phyloP scores from a whole-genome alignment of 495 filamentous ascomycete species.

The Barbatosphaeria neglecta region DNA sequence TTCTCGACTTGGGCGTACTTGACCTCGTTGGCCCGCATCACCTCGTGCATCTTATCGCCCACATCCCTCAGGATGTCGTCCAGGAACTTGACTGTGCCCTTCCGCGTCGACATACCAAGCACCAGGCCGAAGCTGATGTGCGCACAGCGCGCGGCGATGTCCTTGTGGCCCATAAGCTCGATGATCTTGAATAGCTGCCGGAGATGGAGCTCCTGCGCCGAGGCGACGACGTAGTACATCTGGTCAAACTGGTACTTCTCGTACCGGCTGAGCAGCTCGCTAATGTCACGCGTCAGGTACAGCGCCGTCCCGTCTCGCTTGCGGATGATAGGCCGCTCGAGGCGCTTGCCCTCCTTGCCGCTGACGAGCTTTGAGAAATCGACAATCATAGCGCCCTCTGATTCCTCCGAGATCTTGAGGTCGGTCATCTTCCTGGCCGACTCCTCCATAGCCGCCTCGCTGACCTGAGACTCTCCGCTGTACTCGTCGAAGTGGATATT shows the following conservation, averaged over 20 bases:
- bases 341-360: slow-evolving; percentile 45
- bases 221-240: slow-evolving; percentile 59
- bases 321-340: slow-evolving; percentile 43
- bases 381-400: slow-evolving; percentile 79
- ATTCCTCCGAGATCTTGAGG: slow-evolving; percentile 63
- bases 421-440: slow-evolving; percentile 55
- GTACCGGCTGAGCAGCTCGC: slow-evolving; percentile 45
- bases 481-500: slow-evolving; percentile 95
- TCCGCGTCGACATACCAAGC: slow-evolving; percentile 51
- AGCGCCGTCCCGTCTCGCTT: slow-evolving; percentile 52
- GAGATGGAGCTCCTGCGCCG: slow-evolving; percentile 49
- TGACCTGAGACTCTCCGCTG: slow-evolving; percentile 87
- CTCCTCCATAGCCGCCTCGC: slow-evolving; percentile 66
- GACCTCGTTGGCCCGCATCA: slow-evolving; percentile 48
- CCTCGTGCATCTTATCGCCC: slow-evolving; percentile 52
- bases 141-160: slow-evolving; percentile 43
- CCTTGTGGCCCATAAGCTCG: slow-evolving; percentile 45
- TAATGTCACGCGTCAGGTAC: slow-evolving; percentile 56
- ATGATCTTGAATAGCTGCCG: slow-evolving; percentile 56
- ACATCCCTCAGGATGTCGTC: slow-evolving; percentile 53
- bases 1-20: slow-evolving; percentile 51
- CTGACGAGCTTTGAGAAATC: slow-evolving; percentile 69
- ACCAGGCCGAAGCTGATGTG: slow-evolving; percentile 56
- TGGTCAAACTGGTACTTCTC: slow-evolving; percentile 56
- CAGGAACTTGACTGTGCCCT: slow-evolving; percentile 42